Percentiles rank a stretch among this genome's conserved stretches.
These are phyloP conservation scores for Pulveroboletus sp. DNA, from an alignment of 1,284 basidiomycete species.

Conservation along the genomic window DNA sequence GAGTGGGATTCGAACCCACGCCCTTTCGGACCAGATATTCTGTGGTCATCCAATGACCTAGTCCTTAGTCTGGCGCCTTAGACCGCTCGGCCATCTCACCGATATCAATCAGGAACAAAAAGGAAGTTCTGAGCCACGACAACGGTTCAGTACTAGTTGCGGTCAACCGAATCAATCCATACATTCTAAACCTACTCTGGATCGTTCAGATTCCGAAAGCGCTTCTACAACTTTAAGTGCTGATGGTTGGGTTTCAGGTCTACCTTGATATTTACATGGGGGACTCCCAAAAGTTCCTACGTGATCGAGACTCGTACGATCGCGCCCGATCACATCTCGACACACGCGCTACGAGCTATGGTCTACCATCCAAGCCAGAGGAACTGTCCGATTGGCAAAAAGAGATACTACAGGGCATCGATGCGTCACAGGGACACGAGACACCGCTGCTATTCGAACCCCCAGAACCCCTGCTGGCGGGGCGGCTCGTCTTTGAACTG, in stretches of 20 bases:
- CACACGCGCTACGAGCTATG: slow-evolving; percentile 43
- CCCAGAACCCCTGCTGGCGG: slow-evolving; percentile 39
- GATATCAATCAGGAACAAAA: background rate
- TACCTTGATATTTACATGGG: slow-evolving; percentile 48
- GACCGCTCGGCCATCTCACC: slow-evolving; percentile 46
- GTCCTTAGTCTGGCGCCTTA: slow-evolving; percentile 70
- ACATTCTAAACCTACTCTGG: background rate
- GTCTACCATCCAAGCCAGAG: slow-evolving; percentile 37
- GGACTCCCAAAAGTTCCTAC: slow-evolving; percentile 22
- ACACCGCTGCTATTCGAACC: slow-evolving; percentile 38
- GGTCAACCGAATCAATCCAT: background rate
- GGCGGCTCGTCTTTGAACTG: slow-evolving; percentile 44
- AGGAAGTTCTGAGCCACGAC: background rate
- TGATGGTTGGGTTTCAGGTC: slow-evolving; percentile 19
- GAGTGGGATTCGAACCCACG: slow-evolving; percentile 75
- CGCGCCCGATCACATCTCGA: slow-evolving; percentile 38
- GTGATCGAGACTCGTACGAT: slow-evolving; percentile 33
- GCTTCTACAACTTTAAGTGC: background rate
- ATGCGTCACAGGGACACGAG: slow-evolving; percentile 40
- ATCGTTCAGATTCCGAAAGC: background rate
- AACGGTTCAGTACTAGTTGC: too few relatives aligned
- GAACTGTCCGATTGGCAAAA: slow-evolving; percentile 45
- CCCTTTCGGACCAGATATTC: slow-evolving; percentile 57
- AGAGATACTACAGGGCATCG: slow-evolving; percentile 43
- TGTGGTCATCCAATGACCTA: slow-evolving; percentile 38